Percentiles rank a stretch among this genome's conserved stretches.
Conservation (phyloP, 495 filamentous ascomycete species). For the Penicillium daleae region DNA sequence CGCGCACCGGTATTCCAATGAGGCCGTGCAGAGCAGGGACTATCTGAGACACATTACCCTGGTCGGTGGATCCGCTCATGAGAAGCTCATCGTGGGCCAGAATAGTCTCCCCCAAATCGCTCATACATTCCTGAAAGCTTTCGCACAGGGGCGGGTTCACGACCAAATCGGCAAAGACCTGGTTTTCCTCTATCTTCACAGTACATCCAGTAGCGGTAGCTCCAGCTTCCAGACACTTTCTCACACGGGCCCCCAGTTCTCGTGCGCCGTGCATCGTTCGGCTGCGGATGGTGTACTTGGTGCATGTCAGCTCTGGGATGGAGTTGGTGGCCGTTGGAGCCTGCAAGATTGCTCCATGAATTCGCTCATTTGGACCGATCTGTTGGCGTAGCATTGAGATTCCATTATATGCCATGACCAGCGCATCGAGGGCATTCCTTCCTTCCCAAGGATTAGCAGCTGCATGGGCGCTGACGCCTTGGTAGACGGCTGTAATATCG, state of each 20-base stretch:
- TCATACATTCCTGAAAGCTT: neutral
- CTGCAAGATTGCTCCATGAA: neutral
- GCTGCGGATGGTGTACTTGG: conserved; percentile 4
- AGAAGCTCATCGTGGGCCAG: neutral
- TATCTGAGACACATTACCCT: neutral
- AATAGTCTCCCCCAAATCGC: neutral
- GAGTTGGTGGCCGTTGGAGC: neutral
- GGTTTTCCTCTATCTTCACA: neutral
- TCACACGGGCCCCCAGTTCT: conserved; percentile 41
- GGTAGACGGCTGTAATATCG: neutral
- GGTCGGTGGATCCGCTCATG: neutral
- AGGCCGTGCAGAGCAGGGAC: neutral
- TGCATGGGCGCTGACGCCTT: conserved; percentile 23
- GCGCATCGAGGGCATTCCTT: conserved; percentile 5
- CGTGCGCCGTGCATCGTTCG: neutral
- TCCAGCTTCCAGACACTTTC: conserved; percentile 52
- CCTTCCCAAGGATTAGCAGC: conserved; percentile 9
- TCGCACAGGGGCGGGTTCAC: neutral
- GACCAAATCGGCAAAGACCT: neutral
- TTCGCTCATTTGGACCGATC: conserved; percentile 4
- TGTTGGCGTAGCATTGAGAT: conserved; percentile 9
- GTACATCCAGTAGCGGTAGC: conserved; percentile 52
- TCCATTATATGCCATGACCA: conserved; percentile 4
- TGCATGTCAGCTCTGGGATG: neutral
- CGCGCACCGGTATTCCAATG: conserved; percentile 1